Evolutionary conservation across 345 rosid species (phyloP).

Genomic region (Tarenaya hassleriana): DNA sequence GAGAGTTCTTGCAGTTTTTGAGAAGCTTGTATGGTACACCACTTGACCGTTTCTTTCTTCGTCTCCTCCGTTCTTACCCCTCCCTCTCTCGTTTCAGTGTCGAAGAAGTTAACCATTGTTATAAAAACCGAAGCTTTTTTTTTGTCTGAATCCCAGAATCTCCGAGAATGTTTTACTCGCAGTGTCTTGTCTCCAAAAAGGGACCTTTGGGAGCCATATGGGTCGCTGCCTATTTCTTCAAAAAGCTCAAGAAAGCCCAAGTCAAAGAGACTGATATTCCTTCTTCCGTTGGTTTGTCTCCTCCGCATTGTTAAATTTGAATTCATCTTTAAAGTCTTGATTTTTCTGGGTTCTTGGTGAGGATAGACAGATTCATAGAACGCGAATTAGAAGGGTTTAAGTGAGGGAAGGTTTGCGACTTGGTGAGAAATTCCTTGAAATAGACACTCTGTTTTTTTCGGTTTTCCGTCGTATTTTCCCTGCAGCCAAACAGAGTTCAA

Average conservation of each 20-base stretch:
- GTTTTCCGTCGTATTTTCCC: too few relatives aligned
- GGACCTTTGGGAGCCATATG: conserved; percentile 68
- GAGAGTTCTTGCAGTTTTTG: background rate
- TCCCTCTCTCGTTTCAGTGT: conserved; percentile 24
- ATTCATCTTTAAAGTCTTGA: background rate
- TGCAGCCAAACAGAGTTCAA: too few relatives aligned
- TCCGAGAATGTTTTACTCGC: conserved; percentile 52
- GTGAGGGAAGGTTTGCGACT: too few relatives aligned
- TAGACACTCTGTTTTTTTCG: too few relatives aligned
- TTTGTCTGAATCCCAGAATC: background rate
- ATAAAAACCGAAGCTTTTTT: background rate
- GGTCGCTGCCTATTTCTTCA: conserved; percentile 82
- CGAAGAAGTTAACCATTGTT: conserved; percentile 5
- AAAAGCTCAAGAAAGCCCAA: conserved; percentile 67
- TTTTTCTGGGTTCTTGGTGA: background rate
- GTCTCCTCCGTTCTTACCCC: conserved; percentile 1
- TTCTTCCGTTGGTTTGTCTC: conserved; percentile 66
- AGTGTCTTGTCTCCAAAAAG: conserved; percentile 45
- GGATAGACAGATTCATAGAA: too few relatives aligned
- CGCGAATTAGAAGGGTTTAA: background rate
- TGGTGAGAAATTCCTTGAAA: too few relatives aligned
- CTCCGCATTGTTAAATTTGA: conserved; percentile 10
- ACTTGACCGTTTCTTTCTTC: conserved; percentile 30
- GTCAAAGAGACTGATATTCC: conserved; percentile 60
- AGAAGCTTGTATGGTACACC: conserved; percentile 31